Conservation (phyloP, 176 grass and related monocot species). For the Hyparrhenia diplandra region DNA sequence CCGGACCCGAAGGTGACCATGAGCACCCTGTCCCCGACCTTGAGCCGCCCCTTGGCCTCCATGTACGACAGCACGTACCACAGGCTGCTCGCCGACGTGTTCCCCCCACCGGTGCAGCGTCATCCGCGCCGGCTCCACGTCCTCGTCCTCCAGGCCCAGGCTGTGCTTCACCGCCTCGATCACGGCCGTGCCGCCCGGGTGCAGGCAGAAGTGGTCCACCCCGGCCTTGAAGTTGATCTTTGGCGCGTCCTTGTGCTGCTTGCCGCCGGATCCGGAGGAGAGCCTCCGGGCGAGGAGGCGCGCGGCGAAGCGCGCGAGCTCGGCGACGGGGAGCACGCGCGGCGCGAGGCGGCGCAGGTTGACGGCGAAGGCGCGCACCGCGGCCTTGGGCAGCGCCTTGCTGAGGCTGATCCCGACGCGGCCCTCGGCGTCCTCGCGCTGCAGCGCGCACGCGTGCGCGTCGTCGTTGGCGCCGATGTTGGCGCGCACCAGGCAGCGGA, state of each 20-base stretch:
- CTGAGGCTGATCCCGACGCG: conserved; percentile 56
- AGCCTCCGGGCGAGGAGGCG: background rate
- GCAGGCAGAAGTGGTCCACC: conserved; percentile 72
- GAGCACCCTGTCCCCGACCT: conserved; percentile 43
- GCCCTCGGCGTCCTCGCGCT: conserved; percentile 58
- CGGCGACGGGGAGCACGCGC: conserved; percentile 41
- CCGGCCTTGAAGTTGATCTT: conserved; percentile 52
- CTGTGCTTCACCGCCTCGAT: conserved; percentile 51
- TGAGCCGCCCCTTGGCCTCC: conserved; percentile 59
- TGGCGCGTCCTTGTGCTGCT: background rate
- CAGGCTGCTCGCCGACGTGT: conserved; percentile 62
- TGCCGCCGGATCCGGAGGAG: background rate
- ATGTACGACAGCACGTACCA: conserved; percentile 81
- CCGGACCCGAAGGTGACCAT: conserved; percentile 75
- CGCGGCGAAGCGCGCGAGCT: conserved; percentile 39
- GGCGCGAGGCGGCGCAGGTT: conserved; percentile 56
- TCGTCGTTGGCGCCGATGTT: conserved; percentile 53
- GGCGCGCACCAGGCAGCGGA: conserved; percentile 47
- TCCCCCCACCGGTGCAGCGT: conserved; percentile 74
- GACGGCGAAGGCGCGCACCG: conserved; percentile 51
- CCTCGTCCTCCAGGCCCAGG: conserved; percentile 44
- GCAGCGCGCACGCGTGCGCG: conserved; percentile 48
- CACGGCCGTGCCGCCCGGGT: conserved; percentile 59
- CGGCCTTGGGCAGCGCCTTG: conserved; percentile 63
- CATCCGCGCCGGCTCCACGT: conserved; percentile 65